Conservation (phyloP, 495 filamentous ascomycete species). For the Parmelia sp. region DNA sequence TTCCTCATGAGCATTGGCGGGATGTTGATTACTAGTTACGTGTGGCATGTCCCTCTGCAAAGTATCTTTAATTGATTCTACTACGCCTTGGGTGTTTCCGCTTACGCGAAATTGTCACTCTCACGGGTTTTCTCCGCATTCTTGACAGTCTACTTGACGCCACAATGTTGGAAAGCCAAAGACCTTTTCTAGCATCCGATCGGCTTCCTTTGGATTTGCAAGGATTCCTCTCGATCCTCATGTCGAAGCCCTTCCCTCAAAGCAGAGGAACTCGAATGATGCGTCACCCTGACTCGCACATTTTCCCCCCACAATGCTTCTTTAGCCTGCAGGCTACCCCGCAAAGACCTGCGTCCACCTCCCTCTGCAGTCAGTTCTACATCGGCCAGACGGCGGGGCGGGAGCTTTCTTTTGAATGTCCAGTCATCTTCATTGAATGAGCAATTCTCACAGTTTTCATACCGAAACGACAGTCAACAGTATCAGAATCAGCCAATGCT, state of each 20-base stretch:
- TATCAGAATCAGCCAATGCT: not conserved
- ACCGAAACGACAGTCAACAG: not conserved
- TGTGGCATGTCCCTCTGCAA: slow-evolving; percentile 36
- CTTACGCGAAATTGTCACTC: not conserved
- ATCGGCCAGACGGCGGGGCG: slow-evolving; percentile 3
- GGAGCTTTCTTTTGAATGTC: not conserved
- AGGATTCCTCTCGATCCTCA: not conserved
- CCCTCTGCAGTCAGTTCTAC: not conserved
- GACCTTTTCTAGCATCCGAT: not conserved
- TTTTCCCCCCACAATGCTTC: not conserved
- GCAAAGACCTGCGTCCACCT: slow-evolving; percentile 1
- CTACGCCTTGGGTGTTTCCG: not conserved
- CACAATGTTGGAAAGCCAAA: not conserved
- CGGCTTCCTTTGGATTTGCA: not conserved
- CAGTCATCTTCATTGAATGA: not conserved
- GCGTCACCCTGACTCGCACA: not conserved
- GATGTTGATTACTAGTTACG: slow-evolving; percentile 53
- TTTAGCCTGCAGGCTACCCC: not conserved
- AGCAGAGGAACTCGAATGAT: not conserved
- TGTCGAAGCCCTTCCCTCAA: too few species aligned
- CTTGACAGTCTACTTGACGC: not conserved
- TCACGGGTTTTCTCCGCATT: not conserved
- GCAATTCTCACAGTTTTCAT: not conserved
- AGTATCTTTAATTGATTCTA: slow-evolving; percentile 11
- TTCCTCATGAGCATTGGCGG: slow-evolving; percentile 68